phyloP scores from a whole-genome alignment of 805 yeast genomes.

The Kuraishia hungarica region DNA sequence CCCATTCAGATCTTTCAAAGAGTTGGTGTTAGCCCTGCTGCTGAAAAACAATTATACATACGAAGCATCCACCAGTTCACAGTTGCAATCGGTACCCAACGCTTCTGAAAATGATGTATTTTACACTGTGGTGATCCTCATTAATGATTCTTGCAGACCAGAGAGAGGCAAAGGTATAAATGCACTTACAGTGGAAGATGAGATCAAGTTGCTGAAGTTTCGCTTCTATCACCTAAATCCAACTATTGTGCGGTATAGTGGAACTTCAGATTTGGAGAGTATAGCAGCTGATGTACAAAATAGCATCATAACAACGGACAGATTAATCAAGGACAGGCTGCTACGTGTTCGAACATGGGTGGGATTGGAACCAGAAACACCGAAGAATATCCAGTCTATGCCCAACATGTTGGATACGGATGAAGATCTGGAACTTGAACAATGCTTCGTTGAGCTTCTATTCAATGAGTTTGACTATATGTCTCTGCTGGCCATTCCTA shows the following conservation, averaged over 20 bases:
- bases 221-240: constrained; percentile 21
- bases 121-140: constrained; percentile 13
- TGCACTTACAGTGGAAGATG: constrained; percentile 2
- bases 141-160: constrained; percentile 9
- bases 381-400: constrained; percentile 24
- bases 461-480: constrained; percentile 20
- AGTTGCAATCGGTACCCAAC: constrained; percentile 5
- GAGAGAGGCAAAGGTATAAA: background rate
- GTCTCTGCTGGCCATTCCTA: constrained; percentile 13
- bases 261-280: background rate
- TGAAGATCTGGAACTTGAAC: constrained; percentile 7
- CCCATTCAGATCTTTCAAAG: constrained; percentile 1
- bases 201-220: constrained; percentile 8
- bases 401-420: constrained; percentile 14
- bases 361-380: constrained; percentile 22
- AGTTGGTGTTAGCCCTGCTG: background rate
- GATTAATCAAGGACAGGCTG: constrained; percentile 16
- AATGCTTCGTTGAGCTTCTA: constrained; percentile 13
- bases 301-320: background rate
- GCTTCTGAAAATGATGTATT: constrained; percentile 12
- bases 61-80: background rate
- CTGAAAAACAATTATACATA: background rate
- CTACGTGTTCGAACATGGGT: constrained; percentile 32
- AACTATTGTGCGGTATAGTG: constrained; percentile 6
- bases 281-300: background rate